phyloP scores from a whole-genome alignment of 345 rosid species.

The Linum trigynum region DNA sequence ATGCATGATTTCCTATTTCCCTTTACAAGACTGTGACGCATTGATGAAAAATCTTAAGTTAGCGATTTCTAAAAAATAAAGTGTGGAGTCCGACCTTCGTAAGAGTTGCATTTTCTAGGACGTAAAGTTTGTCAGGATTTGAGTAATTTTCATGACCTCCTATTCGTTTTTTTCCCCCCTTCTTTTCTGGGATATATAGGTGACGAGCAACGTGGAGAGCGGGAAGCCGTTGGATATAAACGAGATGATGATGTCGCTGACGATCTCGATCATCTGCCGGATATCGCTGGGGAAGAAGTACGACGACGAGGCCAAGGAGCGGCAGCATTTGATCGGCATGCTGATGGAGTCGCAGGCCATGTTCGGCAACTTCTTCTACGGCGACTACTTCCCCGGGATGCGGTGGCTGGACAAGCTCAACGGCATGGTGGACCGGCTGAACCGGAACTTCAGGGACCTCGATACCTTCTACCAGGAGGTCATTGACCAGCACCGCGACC shows the following conservation, averaged over 20 bases:
- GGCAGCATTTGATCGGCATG: constrained; percentile 17
- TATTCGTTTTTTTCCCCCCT: not conserved
- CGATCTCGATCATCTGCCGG: constrained; percentile 27
- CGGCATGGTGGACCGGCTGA: constrained; percentile 21
- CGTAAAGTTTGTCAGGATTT: too few relatives aligned
- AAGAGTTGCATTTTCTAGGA: too few relatives aligned
- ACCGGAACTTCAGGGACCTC: constrained; percentile 23
- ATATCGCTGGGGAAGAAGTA: constrained; percentile 27
- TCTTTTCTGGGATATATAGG: not conserved
- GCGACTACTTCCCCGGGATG: constrained; percentile 37
- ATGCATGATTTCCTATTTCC: constrained; percentile 17
- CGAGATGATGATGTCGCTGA: constrained; percentile 8
- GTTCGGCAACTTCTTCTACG: constrained; percentile 20
- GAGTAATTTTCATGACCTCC: too few relatives aligned
- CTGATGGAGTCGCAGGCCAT: constrained; percentile 17
- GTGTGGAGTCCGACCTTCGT: too few relatives aligned
- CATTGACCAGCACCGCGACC: constrained; percentile 28
- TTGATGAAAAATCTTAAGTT: too few relatives aligned
- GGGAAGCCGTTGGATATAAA: constrained; percentile 20
- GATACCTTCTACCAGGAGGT: constrained; percentile 27
- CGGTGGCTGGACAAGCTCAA: constrained; percentile 31
- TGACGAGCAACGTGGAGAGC: too few relatives aligned
- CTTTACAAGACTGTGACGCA: too few relatives aligned
- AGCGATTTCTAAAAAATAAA: too few relatives aligned
- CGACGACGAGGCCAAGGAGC: constrained; percentile 1